Conservation (phyloP, 2,329 filamentous ascomycete genomes). For the Claviceps fusiformis region DNA sequence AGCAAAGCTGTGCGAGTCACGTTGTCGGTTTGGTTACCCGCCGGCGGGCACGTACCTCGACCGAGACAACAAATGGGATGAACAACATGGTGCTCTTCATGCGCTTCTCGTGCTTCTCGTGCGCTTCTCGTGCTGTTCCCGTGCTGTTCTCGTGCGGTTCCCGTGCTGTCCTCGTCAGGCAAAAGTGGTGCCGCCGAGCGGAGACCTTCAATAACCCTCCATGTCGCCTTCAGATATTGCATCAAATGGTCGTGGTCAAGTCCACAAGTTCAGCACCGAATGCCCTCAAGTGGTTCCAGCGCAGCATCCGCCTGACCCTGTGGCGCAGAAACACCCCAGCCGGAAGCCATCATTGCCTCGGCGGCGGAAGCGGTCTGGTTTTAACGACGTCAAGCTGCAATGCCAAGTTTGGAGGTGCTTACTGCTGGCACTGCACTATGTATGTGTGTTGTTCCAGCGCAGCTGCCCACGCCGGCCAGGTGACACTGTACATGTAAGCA, state of each 20-base stretch:
- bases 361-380: too few relatives aligned
- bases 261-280: background rate
- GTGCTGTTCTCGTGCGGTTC: background rate
- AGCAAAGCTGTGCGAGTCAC: conserved; percentile 2
- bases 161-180: background rate
- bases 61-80: background rate
- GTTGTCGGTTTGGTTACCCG: background rate
- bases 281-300: conserved; percentile 7
- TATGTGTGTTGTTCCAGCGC: too few relatives aligned
- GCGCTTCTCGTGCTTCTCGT: background rate
- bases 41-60: background rate
- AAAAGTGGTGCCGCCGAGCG: background rate
- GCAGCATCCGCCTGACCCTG: conserved; percentile 9
- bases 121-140: background rate
- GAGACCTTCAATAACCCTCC: too few relatives aligned
- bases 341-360: too few relatives aligned
- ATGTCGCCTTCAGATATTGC: too few relatives aligned
- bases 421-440: too few relatives aligned
- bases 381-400: too few relatives aligned
- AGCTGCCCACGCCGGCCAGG: too few relatives aligned
- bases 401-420: too few relatives aligned
- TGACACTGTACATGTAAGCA: background rate
- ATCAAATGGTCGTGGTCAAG: background rate
- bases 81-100: background rate
- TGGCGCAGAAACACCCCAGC: too few relatives aligned